phyloP scores from a whole-genome alignment of 2,329 filamentous ascomycete species.

The Diaporthe destruens region DNA sequence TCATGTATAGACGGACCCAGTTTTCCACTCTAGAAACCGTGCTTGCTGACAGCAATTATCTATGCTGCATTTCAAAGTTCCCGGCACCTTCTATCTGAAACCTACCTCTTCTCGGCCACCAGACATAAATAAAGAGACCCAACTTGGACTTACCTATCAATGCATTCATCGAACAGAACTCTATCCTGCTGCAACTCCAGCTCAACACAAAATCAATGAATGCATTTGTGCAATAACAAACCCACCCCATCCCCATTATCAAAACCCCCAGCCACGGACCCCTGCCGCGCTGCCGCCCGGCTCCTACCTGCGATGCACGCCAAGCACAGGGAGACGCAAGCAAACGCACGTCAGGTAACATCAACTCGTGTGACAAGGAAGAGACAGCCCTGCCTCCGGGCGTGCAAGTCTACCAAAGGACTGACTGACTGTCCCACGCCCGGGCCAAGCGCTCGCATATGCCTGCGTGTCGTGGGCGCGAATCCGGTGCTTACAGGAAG shows the following conservation, averaged over 20 bases:
- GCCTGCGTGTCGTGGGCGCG: neutral
- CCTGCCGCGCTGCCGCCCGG: neutral
- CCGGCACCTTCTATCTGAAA: neutral
- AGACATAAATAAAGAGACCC: neutral
- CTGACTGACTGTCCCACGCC: neutral
- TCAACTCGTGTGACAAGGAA: neutral
- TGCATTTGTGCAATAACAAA: neutral
- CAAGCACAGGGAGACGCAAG: neutral
- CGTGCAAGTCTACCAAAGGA: slow-evolving; percentile 1
- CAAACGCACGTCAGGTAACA: neutral
- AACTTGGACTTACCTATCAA: neutral
- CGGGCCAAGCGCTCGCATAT: neutral
- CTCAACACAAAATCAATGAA: neutral
- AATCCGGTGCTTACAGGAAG: neutral
- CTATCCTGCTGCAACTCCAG: neutral
- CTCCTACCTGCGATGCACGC: slow-evolving; percentile 11
- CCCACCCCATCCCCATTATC: neutral
- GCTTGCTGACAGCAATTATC: neutral
- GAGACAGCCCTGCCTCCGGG: neutral
- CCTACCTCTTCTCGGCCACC: neutral
- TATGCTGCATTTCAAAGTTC: too few relatives aligned
- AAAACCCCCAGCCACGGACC: neutral
- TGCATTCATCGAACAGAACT: neutral
- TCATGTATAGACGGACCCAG: neutral
- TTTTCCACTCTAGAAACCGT: neutral